Base-by-base conservation (phyloP, 1,284 basidiomycete genomes). In the Ceratorhiza oryzae-sativae region DNA sequence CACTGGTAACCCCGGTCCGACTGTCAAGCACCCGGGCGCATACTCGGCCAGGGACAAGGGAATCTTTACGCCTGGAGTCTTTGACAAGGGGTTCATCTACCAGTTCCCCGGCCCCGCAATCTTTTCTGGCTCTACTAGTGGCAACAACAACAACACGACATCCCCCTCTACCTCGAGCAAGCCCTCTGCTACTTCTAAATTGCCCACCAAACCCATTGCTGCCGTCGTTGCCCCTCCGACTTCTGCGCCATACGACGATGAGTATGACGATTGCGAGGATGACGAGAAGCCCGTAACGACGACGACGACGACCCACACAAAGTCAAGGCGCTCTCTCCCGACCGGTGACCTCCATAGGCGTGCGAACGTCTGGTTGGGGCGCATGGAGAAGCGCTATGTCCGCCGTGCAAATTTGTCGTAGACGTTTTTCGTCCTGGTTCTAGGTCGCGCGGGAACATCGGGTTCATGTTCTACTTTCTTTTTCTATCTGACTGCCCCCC, bases 11-110 rank as follows among this genome's bases (percentile, higher is more conserved):
- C 32, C 36, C 34, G 39, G 36, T 32, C 36, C 59, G 4, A 58
- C 62, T 36, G 74, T 48, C 49, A 49, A 41, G 53, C 75, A 75
- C 75, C 76, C 76, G 56, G 76, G 76, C 71, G 75, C 71, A 25
- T 76, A 76, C 71, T 45, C 39, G 6, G 71, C 73, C 20, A 71
- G 42, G 34, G 72, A 76, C 51, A 56, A 62, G 15, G 76, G 76
- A 41, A 70, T 76, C 56, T 67, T 58, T 59, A 32, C 41, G 13
- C 63, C 63, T 51, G 41, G 41, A 20, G 63, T 67, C 49, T 67
- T 67, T 27, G 63, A 67, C 63, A 55, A 41, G 20, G 70, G 70
- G 25, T 67, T 56, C 48, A 56, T 53, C n/a, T 72, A 72, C 59
- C 30, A 15, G 2, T 75, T 75, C 74, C 74, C 74, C 34, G 74